phyloP scores from a whole-genome alignment of 352 stramenopile genomes.

The Phytophthora fragariae region DNA sequence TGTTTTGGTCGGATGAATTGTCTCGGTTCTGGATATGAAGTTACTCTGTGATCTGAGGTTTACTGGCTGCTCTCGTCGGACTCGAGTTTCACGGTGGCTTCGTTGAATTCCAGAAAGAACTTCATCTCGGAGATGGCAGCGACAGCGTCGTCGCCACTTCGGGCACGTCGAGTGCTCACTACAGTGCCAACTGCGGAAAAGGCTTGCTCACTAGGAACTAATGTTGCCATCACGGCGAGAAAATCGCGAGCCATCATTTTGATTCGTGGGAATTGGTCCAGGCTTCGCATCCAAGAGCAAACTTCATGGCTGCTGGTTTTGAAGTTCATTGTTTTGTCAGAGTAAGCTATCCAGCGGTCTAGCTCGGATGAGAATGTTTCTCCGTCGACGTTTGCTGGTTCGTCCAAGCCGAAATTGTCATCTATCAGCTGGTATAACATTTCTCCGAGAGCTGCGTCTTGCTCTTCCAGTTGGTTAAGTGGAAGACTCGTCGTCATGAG shows the following conservation, averaged over 20 bases:
- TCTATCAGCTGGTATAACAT: slow-evolving; percentile 8
- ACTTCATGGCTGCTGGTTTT: slow-evolving; percentile 14
- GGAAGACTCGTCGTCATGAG: neutral
- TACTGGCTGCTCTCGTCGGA: neutral
- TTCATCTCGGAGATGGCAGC: slow-evolving; percentile 18
- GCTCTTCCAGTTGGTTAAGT: slow-evolving; percentile 5
- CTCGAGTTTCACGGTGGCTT: neutral
- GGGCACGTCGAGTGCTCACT: slow-evolving; percentile 9
- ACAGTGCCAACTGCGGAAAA: slow-evolving; percentile 21
- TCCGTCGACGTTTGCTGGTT: neutral
- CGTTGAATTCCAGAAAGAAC: slow-evolving; percentile 21
- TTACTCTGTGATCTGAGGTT: too few relatives aligned
- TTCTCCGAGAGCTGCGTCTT: slow-evolving; percentile 6
- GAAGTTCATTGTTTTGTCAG: slow-evolving; percentile 7
- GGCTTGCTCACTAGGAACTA: slow-evolving; percentile 22
- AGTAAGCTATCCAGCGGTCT: slow-evolving; percentile 13
- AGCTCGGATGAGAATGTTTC: slow-evolving; percentile 17
- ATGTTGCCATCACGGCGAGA: slow-evolving; percentile 30
- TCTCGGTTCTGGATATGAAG: too few relatives aligned
- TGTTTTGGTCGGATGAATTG: slow-evolving; percentile 35
- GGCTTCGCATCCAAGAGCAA: slow-evolving; percentile 18
- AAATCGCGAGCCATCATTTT: slow-evolving; percentile 24
- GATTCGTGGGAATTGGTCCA: slow-evolving; percentile 19
- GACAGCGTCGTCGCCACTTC: slow-evolving; percentile 26
- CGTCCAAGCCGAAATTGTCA: slow-evolving; percentile 12